Conservation (phyloP, 192 early-diverging fungal genomes). For the Lunasporangiospora selenospora region DNA sequence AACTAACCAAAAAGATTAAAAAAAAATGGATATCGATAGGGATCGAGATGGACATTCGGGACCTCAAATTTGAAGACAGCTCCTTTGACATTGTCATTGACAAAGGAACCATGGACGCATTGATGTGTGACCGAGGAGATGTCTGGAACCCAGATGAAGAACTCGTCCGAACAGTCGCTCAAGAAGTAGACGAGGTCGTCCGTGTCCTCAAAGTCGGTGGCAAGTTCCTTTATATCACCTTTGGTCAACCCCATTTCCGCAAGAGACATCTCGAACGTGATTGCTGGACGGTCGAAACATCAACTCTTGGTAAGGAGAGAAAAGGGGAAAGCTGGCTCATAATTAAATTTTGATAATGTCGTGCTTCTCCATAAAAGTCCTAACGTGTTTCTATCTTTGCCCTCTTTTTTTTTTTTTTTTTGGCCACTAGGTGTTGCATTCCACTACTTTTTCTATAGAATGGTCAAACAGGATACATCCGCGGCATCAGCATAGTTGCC, state of each 20-base stretch:
- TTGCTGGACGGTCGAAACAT: constrained; percentile 69
- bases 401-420: background rate
- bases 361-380: background rate
- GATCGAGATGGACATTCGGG: constrained; percentile 81
- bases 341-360: background rate
- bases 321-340: background rate
- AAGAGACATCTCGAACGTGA: constrained; percentile 71
- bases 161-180: constrained; percentile 64
- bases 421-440: constrained; percentile 65
- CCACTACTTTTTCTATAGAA: constrained; percentile 80
- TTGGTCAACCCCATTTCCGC: constrained; percentile 92
- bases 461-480: constrained; percentile 54
- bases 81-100: constrained; percentile 83
- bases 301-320: constrained; percentile 53
- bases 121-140: constrained; percentile 86
- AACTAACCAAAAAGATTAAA: background rate
- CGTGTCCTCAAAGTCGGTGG: constrained; percentile 77
- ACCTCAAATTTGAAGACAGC: constrained; percentile 63
- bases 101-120: constrained; percentile 92
- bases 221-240: constrained; percentile 88
- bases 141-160: constrained; percentile 86
- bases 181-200: constrained; percentile 82
- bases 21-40: constrained; percentile 24
- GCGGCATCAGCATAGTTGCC: background rate
- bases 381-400: background rate